These are phyloP conservation scores for Emergomyces orientalis DNA, from an alignment of 2,329 filamentous ascomycete genomes.

Conservation along the genomic window DNA sequence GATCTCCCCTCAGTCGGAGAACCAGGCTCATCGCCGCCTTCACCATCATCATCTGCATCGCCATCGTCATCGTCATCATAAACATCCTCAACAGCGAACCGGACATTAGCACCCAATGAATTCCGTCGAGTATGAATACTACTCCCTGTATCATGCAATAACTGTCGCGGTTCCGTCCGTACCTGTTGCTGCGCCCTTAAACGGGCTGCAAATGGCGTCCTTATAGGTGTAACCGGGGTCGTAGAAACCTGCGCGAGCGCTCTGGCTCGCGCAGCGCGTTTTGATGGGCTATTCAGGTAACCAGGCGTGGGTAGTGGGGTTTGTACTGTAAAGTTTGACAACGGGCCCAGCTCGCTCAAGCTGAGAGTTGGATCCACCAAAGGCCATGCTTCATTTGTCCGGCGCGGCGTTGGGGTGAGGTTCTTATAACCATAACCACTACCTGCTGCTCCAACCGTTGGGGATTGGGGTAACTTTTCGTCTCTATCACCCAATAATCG, in stretches of 20 bases:
- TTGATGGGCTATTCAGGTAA: conserved; percentile 39
- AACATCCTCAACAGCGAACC: conserved; percentile 4
- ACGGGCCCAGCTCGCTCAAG: conserved; percentile 27
- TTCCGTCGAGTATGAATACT: conserved; percentile 21
- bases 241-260: conserved; percentile 35
- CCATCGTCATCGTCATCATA: background rate
- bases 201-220: conserved; percentile 37
- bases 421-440: background rate
- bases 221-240: conserved; percentile 37
- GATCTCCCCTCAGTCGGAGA: conserved; percentile 6
- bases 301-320: conserved; percentile 35
- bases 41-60: background rate
- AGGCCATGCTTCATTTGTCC: background rate
- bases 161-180: conserved; percentile 24
- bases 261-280: conserved; percentile 36
- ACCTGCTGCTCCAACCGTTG: background rate
- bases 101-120: conserved; percentile 20
- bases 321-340: conserved; percentile 25
- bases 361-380: conserved; percentile 22
- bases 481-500: background rate
- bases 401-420: background rate
- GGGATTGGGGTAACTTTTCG: background rate
- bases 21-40: background rate
- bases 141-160: conserved; percentile 15
- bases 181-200: conserved; percentile 25